These are phyloP conservation scores for Chernovozyma sophiae-reginae DNA, from an alignment of 1,139 yeast species.

Conservation along the genomic window DNA sequence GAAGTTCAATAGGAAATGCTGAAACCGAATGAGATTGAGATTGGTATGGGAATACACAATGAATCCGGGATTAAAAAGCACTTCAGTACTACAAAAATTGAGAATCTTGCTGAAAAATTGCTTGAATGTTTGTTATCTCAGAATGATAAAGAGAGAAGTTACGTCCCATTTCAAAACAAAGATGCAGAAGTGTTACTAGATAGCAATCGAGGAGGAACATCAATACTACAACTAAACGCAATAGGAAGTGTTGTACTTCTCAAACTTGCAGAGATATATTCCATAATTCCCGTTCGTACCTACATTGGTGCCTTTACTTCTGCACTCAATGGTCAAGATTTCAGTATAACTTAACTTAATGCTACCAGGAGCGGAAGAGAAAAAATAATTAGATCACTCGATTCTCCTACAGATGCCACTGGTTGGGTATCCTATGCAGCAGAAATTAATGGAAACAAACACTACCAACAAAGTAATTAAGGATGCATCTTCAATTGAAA, in stretches of 20 bases:
- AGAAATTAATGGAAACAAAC: too few relatives aligned
- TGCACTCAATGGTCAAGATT: conserved; percentile 88
- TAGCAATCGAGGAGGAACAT: conserved; percentile 84
- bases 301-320: conserved; percentile 77
- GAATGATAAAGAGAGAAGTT: conserved; percentile 63
- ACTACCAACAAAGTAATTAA: too few relatives aligned
- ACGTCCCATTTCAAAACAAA: conserved; percentile 53
- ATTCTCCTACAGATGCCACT: conserved; percentile 70
- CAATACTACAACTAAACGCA: conserved; percentile 68
- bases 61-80: conserved; percentile 79
- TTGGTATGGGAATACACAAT: conserved; percentile 95
- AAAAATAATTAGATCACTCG: conserved; percentile 50
- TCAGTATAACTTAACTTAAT: conserved; percentile 74
- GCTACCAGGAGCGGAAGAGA: conserved; percentile 37
- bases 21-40: conserved; percentile 79
- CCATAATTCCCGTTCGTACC: too few relatives aligned
- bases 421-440: conserved; percentile 79
- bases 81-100: conserved; percentile 71
- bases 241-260: conserved; percentile 54
- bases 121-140: conserved; percentile 49
- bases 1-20: too few relatives aligned
- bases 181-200: conserved; percentile 70
- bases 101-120: conserved; percentile 50
- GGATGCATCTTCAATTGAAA: too few relatives aligned
- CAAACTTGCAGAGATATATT: too few relatives aligned